phyloP scores from a whole-genome alignment of 2,329 filamentous ascomycete species.

The Periconia macrospinosa region DNA sequence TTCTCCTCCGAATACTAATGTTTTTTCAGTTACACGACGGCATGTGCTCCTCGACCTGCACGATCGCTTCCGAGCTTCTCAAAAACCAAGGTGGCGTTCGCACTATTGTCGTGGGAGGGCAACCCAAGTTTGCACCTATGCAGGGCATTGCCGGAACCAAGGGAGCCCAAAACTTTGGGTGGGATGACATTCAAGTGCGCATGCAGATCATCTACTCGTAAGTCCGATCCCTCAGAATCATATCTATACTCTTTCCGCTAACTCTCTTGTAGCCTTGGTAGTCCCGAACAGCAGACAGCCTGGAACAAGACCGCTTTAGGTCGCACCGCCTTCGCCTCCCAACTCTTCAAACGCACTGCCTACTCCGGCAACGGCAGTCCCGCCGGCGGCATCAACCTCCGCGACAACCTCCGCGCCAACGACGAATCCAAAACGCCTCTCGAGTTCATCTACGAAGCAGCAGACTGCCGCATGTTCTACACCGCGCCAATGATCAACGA shows the following conservation, averaged over 20 bases:
- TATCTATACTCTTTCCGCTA: not conserved
- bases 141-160: slow-evolving; percentile 51
- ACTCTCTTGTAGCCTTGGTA: slow-evolving; percentile 22
- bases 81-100: slow-evolving; percentile 48
- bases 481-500: slow-evolving; percentile 38
- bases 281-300: slow-evolving; percentile 28
- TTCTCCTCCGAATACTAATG: slow-evolving; percentile 3
- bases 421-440: slow-evolving; percentile 42
- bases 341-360: slow-evolving; percentile 35
- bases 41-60: slow-evolving; percentile 52
- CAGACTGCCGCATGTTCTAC: slow-evolving; percentile 46
- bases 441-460: slow-evolving; percentile 47
- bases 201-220: slow-evolving; percentile 35
- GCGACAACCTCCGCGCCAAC: slow-evolving; percentile 41
- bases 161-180: slow-evolving; percentile 43
- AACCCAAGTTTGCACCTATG: slow-evolving; percentile 45
- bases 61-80: slow-evolving; percentile 50
- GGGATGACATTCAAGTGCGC: slow-evolving; percentile 36
- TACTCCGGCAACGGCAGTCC: slow-evolving; percentile 22
- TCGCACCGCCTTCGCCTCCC: slow-evolving; percentile 35
- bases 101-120: slow-evolving; percentile 48
- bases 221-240: not conserved
- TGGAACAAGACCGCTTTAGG: slow-evolving; percentile 34
- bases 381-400: slow-evolving; percentile 39
- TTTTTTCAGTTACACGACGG: slow-evolving; percentile 42